A percentile compares a stretch with the other conserved stretches of the same genome.
phyloP scores from a whole-genome alignment of 805 yeast species.

The Wickerhamiella qilinensis region DNA sequence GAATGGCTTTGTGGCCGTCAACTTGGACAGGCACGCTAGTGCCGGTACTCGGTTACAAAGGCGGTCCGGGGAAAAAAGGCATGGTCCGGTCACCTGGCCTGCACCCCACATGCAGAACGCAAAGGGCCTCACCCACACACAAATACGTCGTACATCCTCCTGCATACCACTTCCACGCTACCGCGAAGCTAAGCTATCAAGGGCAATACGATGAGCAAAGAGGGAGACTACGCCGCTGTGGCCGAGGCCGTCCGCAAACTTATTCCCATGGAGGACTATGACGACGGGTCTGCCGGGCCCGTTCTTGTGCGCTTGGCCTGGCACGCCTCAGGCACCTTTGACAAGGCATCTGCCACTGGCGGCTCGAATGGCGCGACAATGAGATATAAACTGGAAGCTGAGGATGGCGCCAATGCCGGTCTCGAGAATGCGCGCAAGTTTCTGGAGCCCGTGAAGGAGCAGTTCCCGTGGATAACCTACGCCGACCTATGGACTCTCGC shows the following conservation, averaged over 20 bases:
- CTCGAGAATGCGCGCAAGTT: slow-evolving; percentile 39
- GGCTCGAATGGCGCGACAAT: slow-evolving; percentile 43
- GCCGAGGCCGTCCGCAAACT: slow-evolving; percentile 23
- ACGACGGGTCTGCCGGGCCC: slow-evolving; percentile 62
- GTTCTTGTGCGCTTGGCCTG: slow-evolving; percentile 66
- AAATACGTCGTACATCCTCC: too few species aligned
- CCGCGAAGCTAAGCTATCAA: too few species aligned
- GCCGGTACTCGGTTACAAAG: too few species aligned
- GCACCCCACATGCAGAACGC: too few species aligned
- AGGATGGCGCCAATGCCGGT: slow-evolving; percentile 32
- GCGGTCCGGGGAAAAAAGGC: too few species aligned
- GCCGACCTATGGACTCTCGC: slow-evolving; percentile 61
- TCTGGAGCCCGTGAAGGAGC: slow-evolving; percentile 35
- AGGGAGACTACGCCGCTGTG: slow-evolving; percentile 24
- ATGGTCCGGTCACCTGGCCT: too few species aligned
- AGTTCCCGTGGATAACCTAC: slow-evolving; percentile 45
- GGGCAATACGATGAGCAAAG: slow-evolving; percentile 7
- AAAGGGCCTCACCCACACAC: too few species aligned
- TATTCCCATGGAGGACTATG: slow-evolving; percentile 33
- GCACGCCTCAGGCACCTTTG: slow-evolving; percentile 76
- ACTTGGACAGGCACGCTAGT: too few species aligned
- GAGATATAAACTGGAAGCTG: slow-evolving; percentile 31
- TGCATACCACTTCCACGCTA: too few species aligned
- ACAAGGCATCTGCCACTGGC: slow-evolving; percentile 33
- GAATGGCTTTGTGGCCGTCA: too few species aligned